A percentile compares a stretch with the other conserved stretches of the same genome.
These are phyloP conservation scores for Lentinula guzmanii DNA, from an alignment of 768 basidiomycete genomes.

Conservation along the genomic window DNA sequence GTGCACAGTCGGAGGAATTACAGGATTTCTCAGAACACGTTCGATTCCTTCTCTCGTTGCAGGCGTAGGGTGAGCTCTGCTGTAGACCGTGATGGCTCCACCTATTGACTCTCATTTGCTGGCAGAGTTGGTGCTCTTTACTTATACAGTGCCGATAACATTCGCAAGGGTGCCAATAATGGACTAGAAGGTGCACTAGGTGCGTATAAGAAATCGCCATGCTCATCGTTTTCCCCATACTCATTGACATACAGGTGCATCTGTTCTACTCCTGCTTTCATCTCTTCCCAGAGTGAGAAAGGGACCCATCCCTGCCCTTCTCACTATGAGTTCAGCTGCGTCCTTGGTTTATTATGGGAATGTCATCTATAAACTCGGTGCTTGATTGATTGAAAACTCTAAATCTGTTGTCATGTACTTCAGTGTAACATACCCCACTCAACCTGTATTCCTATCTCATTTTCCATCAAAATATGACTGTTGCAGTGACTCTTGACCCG, in stretches of 20 bases:
- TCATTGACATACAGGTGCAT: constrained; percentile 48
- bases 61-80: constrained; percentile 58
- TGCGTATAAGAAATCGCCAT: constrained; percentile 22
- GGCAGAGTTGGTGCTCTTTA: constrained; percentile 72
- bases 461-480: background rate
- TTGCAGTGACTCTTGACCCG: background rate
- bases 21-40: constrained; percentile 64
- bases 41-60: constrained; percentile 82
- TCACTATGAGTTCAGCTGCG: constrained; percentile 56
- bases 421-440: background rate
- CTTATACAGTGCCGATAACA: constrained; percentile 71
- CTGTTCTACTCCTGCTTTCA: constrained; percentile 66
- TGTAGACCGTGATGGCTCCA: background rate
- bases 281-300: constrained; percentile 68
- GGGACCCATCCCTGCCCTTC: constrained; percentile 63
- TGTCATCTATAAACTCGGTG: constrained; percentile 5
- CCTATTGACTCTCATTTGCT: background rate
- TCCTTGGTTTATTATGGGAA: constrained; percentile 66
- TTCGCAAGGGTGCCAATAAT: constrained; percentile 65
- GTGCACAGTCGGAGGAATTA: constrained; percentile 72
- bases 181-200: constrained; percentile 80
- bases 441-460: background rate
- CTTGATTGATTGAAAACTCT: background rate
- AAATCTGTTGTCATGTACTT: background rate
- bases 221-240: background rate